Conservation (phyloP, 208 protist genomes). For the Zelonia costaricensis region DNA sequence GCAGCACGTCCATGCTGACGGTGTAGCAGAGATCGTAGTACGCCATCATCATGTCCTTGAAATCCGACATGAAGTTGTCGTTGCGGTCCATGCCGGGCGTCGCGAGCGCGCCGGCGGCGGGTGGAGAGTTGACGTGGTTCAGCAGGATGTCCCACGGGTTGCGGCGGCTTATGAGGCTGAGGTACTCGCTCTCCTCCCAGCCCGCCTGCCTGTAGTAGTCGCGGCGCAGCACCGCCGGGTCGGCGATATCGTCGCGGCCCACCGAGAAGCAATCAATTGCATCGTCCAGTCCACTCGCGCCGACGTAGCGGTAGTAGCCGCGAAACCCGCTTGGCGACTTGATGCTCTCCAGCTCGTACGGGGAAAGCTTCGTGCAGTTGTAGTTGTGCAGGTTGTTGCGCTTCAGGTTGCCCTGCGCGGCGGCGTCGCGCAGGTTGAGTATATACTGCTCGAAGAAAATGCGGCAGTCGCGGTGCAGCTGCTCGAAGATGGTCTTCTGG, state of each 20-base stretch:
- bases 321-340: slow-evolving; percentile 66
- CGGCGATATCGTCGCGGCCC: slow-evolving; percentile 70
- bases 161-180: slow-evolving; percentile 62
- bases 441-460: slow-evolving; percentile 89
- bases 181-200: slow-evolving; percentile 74
- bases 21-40: slow-evolving; percentile 85
- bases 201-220: slow-evolving; percentile 71
- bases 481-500: slow-evolving; percentile 79
- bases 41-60: slow-evolving; percentile 82
- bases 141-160: slow-evolving; percentile 86
- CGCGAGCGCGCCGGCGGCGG: neutral
- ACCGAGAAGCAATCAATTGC: slow-evolving; percentile 90
- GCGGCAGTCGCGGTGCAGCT: slow-evolving; percentile 84
- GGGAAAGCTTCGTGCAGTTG: slow-evolving; percentile 62
- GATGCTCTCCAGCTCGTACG: slow-evolving; percentile 80
- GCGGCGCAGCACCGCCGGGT: slow-evolving; percentile 64
- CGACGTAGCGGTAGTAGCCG: slow-evolving; percentile 87
- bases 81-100: slow-evolving; percentile 23
- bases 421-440: slow-evolving; percentile 35
- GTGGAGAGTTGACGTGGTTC: slow-evolving; percentile 50
- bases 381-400: slow-evolving; percentile 58
- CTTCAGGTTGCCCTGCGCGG: slow-evolving; percentile 22
- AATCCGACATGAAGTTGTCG: slow-evolving; percentile 86
- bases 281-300: slow-evolving; percentile 79
- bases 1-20: slow-evolving; percentile 81